A percentile compares a stretch with the other conserved stretches of the same genome.
Conservation (phyloP, 2,329 filamentous ascomycete genomes). For the Myriosclerotinia duriaeana region DNA sequence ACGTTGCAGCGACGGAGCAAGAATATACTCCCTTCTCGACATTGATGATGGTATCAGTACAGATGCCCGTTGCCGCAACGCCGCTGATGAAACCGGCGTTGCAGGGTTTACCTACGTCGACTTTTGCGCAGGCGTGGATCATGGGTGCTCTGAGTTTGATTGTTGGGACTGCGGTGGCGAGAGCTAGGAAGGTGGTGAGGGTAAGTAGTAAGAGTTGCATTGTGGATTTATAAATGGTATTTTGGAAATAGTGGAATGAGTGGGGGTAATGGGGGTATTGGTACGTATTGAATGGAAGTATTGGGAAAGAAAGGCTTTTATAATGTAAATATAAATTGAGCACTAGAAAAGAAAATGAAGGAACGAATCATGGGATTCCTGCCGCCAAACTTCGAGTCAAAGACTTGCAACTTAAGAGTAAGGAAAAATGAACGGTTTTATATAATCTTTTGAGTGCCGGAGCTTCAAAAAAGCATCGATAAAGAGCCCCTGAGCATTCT, state of each 20-base stretch:
- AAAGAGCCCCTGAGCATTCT: neutral
- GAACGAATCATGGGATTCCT: neutral
- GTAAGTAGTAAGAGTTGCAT: neutral
- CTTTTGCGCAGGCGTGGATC: neutral
- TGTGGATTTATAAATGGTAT: neutral
- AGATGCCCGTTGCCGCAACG: neutral
- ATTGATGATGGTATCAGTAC: neutral
- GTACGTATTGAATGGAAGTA: neutral
- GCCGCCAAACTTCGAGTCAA: neutral
- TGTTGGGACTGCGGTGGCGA: neutral
- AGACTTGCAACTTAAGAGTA: too few relatives aligned
- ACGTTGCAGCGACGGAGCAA: neutral
- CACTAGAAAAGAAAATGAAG: neutral
- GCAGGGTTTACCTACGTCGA: neutral
- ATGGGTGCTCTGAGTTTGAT: neutral
- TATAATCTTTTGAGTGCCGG: neutral
- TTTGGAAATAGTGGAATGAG: neutral
- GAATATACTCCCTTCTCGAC: neutral
- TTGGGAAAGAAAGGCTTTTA: neutral
- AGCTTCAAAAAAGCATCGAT: neutral
- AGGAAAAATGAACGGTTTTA: neutral
- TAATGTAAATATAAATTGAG: neutral
- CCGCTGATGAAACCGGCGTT: slow-evolving; percentile 6
- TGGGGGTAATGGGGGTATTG: neutral
- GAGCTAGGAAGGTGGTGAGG: neutral